Evolutionary conservation across 2,329 filamentous ascomycete genomes (phyloP), one percentile per base, ranked within the genome.

Genomic region (Trichoderma sp.): DNA sequence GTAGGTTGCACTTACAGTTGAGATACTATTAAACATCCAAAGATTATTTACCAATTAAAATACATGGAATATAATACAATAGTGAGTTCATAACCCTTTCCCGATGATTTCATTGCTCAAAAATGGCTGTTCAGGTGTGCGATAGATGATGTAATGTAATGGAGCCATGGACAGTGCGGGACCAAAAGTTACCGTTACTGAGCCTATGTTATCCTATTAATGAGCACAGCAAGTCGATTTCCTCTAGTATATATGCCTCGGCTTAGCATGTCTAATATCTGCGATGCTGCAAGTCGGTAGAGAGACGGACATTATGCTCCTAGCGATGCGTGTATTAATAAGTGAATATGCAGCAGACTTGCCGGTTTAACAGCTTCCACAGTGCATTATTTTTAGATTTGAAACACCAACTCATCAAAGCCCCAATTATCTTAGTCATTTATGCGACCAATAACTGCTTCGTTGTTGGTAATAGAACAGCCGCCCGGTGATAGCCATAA

Each of bases 131-230:
- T 57, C 1, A 11, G 32, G 11, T 26, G 26, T 28, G 7, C 14
- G 8, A 51, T 5, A 11, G 28, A 58, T 70, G 67, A 70, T 70
- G 67, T 70, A 70, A 69, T 69, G 39, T 11, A 61, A 53, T 51
- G 3, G 43, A n/a, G 18, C 3, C 4, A 5, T 14, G 65, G 14
- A 69, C 65, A 34, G 36, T 69, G 56, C n/a, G n/a, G 14, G 60
- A 26, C 53, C 24, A 21, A 69, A 11, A 1, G 3, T 12, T 21
- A 26, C n/a, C 30, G 11, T 5, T 3, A n/a, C 9, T 28, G 1
- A 47, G 47, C 47, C 47, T 21, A 6, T 21, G n/a, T 12, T 14
- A 18, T 32, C 36, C 15, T 43, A 21, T 21, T 30, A 3, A 8
- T 26, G 18, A 11, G n/a, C 18, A 60, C 36, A 51, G 56, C 26